Evolutionary conservation across 1,139 yeast species (phyloP), one percentile per base, ranked within the genome.

Genomic region (Eremothecium gossypii): DNA sequence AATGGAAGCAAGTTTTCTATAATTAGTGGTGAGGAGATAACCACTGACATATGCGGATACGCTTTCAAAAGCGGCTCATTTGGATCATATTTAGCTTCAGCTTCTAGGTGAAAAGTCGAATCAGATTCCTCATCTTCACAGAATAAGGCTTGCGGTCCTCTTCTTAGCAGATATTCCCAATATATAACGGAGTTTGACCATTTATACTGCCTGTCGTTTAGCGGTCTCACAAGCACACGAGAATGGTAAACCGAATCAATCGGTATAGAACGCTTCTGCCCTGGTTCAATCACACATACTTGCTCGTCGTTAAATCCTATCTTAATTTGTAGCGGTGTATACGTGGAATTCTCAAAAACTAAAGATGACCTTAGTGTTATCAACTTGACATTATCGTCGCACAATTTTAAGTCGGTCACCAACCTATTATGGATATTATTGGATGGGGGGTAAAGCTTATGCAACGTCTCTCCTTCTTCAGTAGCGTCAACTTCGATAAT

Each of bases 1-100:
- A 74, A 84, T 0, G 99, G 98, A 40, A 93, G 63, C 44, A 86
- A 66, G 53, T 93, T 93, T 52, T 83, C 89, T 48, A 93, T 71
- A 52, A 84, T 86, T 32, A 93, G 65, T 0, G 98, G 97, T 0
- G 98, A 89, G 0, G 94, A 79, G 17, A 93, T 66, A 1, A 80
- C 74, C 33, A 91, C 64, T 8, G 70, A 75, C 85, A 91, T 74
- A 54, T 85, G 94, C 0, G 98, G 98, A 53, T 86, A 93, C 0
- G 83, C 73, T 47, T 72, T 71, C 0, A 85, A 74, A 33, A 87
- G 67, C 0, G 87, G 91, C 48, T 83, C 91, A 12, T 71, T 68
- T 27, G 64, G 59, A 52, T 83, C 78, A 57, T 66, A 80, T 17
- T 69, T 66, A 0, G 93, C 87, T 52, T 79, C 83, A 0, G 82